Percentiles rank a stretch among this genome's conserved stretches.
Evolutionary conservation across 176 grass and related monocot genomes (phyloP).

Genomic region (Musa acuminata): DNA sequence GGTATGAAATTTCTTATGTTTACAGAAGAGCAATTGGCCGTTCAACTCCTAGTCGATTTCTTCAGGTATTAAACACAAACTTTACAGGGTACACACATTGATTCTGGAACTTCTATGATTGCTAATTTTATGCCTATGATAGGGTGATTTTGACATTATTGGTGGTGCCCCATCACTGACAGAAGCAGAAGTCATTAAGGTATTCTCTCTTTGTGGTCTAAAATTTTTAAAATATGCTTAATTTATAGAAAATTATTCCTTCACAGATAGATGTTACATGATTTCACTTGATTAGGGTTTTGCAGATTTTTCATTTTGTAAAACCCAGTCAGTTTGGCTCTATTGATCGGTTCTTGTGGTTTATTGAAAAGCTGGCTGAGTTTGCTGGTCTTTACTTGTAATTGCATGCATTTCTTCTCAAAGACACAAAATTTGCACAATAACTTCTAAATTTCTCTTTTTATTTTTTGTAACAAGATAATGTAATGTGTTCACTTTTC

Average conservation of each 20-base stretch:
- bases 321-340: no score
- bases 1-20: slow-evolving; percentile 88
- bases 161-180: slow-evolving; percentile 70
- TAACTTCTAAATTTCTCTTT: no score
- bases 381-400: no score
- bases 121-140: slow-evolving; percentile 16
- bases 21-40: slow-evolving; percentile 79
- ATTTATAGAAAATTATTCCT: background rate
- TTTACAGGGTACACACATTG: background rate
- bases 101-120: slow-evolving; percentile 14
- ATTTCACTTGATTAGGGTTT: no score
- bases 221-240: background rate
- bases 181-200: slow-evolving; percentile 82
- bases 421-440: no score
- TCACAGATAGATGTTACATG: background rate
- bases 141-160: slow-evolving; percentile 98
- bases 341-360: no score
- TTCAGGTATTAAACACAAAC: slow-evolving; percentile 45
- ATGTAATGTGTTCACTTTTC: no score
- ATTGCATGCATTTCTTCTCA: no score
- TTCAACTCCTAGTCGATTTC: slow-evolving; percentile 72
- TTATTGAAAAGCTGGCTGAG: no score
- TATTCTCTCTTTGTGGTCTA: slow-evolving; percentile 23
- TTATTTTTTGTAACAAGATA: no score
- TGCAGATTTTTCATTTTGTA: no score